A percentile compares a stretch with the other conserved stretches of the same genome.
Evolutionary conservation across 2,329 filamentous ascomycete species (phyloP).

Genomic region (Ceratocystis albifundus): DNA sequence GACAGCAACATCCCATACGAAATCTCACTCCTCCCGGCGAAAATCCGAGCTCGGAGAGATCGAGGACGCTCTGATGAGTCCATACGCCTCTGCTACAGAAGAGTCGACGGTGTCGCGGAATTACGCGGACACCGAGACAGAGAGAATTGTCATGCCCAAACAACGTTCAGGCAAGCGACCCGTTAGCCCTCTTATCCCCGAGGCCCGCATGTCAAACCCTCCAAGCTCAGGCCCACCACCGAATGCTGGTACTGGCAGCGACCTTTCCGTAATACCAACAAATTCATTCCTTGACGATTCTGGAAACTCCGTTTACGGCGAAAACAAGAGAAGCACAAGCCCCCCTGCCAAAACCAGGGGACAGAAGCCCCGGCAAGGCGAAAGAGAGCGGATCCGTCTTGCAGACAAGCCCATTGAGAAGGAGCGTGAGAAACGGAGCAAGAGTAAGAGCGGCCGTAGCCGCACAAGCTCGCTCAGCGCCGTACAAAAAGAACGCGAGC

Average conservation of each 20-base stretch:
- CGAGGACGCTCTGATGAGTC: slow-evolving; percentile 56
- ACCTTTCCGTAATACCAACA: slow-evolving; percentile 66
- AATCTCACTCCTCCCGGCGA: slow-evolving; percentile 54
- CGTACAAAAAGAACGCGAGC: slow-evolving; percentile 25
- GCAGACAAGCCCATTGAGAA: slow-evolving; percentile 30
- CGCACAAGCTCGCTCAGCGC: slow-evolving; percentile 26
- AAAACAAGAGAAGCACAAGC: slow-evolving; percentile 18
- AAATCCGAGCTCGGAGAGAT: slow-evolving; percentile 37
- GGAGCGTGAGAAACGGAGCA: slow-evolving; percentile 37
- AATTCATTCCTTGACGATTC: slow-evolving; percentile 53
- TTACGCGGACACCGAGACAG: slow-evolving; percentile 82
- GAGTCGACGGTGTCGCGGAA: slow-evolving; percentile 66
- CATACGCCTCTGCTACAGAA: slow-evolving; percentile 66
- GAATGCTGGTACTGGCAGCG: slow-evolving; percentile 57
- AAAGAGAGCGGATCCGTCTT: slow-evolving; percentile 21
- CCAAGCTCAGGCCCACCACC: slow-evolving; percentile 39
- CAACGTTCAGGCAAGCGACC: slow-evolving; percentile 38
- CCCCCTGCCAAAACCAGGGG: slow-evolving; percentile 27
- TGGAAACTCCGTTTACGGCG: slow-evolving; percentile 32
- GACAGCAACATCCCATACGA: slow-evolving; percentile 65
- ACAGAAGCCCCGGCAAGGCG: slow-evolving; percentile 37
- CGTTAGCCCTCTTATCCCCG: slow-evolving; percentile 56
- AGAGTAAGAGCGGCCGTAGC: slow-evolving; percentile 31
- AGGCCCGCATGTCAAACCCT: slow-evolving; percentile 26
- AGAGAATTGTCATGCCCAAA: slow-evolving; percentile 30